phyloP scores from a whole-genome alignment of 2,329 filamentous ascomycete genomes.

The Trichocomaceae sp. region DNA sequence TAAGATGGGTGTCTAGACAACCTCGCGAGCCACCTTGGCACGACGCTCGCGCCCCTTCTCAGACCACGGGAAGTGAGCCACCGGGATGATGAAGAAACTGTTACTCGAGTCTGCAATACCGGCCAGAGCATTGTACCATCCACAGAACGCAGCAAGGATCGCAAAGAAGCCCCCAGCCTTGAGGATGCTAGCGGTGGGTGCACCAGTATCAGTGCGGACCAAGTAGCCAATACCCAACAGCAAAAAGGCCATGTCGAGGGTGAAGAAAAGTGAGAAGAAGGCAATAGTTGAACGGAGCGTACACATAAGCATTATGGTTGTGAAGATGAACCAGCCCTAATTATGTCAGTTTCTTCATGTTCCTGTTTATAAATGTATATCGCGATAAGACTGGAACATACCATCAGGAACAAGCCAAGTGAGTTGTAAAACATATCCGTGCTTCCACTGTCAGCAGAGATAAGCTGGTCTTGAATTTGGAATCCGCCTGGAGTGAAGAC shows the following conservation, averaged over 20 bases:
- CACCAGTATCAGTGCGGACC: conserved; percentile 38
- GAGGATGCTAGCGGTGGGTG: conserved; percentile 46
- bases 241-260: conserved; percentile 68
- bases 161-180: conserved; percentile 73
- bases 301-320: conserved; percentile 64
- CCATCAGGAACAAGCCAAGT: conserved; percentile 66
- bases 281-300: conserved; percentile 71
- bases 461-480: conserved; percentile 45
- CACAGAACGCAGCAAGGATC: conserved; percentile 70
- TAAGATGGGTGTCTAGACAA: conserved; percentile 22
- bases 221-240: conserved; percentile 62
- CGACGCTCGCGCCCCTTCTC: conserved; percentile 49
- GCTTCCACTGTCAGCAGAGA: conserved; percentile 16
- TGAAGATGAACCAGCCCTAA: conserved; percentile 77
- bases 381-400: conserved; percentile 31
- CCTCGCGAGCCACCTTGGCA: conserved; percentile 46
- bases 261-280: conserved; percentile 72
- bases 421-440: conserved; percentile 48
- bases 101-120: conserved; percentile 64
- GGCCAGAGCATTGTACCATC: conserved; percentile 81
- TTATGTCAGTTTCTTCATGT: conserved; percentile 11
- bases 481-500: conserved; percentile 63
- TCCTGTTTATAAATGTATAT: background rate
- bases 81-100: conserved; percentile 89
- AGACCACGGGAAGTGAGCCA: conserved; percentile 93